A percentile compares a stretch with the other conserved stretches of the same genome.
Conservation (phyloP, 768 basidiomycete species). For the Pleurotus eryngii region DNA sequence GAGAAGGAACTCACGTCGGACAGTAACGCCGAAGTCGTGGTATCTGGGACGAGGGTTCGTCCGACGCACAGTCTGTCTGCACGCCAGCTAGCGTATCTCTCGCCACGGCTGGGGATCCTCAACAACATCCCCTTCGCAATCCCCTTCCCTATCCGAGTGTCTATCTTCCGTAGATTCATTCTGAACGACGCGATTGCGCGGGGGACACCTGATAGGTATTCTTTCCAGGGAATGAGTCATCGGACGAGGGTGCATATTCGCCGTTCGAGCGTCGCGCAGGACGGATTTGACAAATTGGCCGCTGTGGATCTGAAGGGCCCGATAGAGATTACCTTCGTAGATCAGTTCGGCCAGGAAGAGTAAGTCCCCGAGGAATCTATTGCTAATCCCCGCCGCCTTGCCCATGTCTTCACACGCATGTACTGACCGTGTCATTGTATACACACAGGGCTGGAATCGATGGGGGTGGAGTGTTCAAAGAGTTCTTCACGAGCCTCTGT, state of each 20-base stretch:
- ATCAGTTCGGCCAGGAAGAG: constrained; percentile 86
- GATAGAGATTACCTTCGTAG: constrained; percentile 88
- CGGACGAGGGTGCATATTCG: constrained; percentile 53
- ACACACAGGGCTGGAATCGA: constrained; percentile 80
- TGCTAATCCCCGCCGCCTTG: not conserved
- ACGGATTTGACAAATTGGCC: constrained; percentile 83
- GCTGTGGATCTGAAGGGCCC: constrained; percentile 79
- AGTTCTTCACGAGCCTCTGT: constrained; percentile 89
- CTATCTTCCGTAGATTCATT: constrained; percentile 85
- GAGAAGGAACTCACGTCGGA: constrained; percentile 48
- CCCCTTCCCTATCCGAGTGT: constrained; percentile 88
- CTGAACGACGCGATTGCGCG: constrained; percentile 48
- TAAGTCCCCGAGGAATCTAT: constrained; percentile 33
- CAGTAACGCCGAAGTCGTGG: not conserved
- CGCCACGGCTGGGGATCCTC: constrained; percentile 84
- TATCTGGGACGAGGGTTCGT: not conserved
- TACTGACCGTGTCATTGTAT: not conserved
- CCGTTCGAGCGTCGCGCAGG: constrained; percentile 78
- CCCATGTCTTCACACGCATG: not conserved
- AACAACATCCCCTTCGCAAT: constrained; percentile 97
- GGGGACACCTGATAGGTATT: constrained; percentile 15
- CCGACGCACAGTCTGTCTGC: constrained; percentile 40
- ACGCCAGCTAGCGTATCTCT: constrained; percentile 70
- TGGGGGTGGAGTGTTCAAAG: constrained; percentile 97
- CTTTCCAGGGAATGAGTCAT: constrained; percentile 12